phyloP scores from a whole-genome alignment of 257 asterid species.

The Fraxinus anomala region DNA sequence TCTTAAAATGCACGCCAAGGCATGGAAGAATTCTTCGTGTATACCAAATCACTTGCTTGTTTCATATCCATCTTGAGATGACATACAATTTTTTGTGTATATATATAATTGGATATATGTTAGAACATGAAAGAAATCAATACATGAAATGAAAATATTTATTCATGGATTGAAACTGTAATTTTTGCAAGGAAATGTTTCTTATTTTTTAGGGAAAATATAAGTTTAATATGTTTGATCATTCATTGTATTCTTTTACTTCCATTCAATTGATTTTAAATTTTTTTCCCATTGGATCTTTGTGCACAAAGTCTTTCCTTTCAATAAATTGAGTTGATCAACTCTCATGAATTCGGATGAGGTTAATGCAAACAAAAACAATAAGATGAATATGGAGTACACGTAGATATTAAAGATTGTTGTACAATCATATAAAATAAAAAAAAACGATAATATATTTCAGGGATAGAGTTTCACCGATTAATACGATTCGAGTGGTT shows the following conservation, averaged over 20 bases:
- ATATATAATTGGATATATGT: neutral
- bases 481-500: too few relatives aligned
- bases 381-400: too few relatives aligned
- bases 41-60: constrained; percentile 28
- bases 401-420: too few relatives aligned
- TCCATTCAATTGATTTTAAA: neutral
- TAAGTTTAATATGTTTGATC: neutral
- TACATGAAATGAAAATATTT: neutral
- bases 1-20: constrained; percentile 42
- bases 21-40: constrained; percentile 52
- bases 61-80: constrained; percentile 36
- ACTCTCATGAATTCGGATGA: too few relatives aligned
- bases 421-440: too few relatives aligned
- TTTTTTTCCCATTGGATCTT: neutral
- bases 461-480: too few relatives aligned
- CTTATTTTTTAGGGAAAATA: neutral
- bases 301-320: neutral
- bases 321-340: too few relatives aligned
- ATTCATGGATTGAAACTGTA: neutral
- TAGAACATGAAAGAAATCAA: neutral
- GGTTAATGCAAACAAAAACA: too few relatives aligned
- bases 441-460: too few relatives aligned
- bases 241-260: neutral
- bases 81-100: neutral
- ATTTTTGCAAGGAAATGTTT: neutral